Evolutionary conservation across 768 basidiomycete genomes (phyloP), one percentile per base, ranked within the genome.

Genomic region (Auriscalpium orientale): DNA sequence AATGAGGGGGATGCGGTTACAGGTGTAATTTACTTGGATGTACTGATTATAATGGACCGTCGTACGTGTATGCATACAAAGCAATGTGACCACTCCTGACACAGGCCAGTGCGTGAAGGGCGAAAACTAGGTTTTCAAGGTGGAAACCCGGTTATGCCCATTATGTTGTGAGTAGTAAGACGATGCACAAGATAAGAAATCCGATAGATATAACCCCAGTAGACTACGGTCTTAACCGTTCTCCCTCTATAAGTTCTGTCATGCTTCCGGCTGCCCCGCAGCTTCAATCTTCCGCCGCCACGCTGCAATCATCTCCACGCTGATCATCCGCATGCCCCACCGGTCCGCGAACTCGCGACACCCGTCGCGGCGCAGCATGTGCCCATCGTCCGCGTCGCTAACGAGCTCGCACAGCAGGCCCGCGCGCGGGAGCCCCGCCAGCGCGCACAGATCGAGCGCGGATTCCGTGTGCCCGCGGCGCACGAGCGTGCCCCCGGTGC

Each of bases 321-420:
- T 95, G 66, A 99, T 91, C 85, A 97, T 91, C 67, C 89, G 93
- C 54, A 98, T 66, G 9, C 91, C 89, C 87, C 89, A 94, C 21
- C 78, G 74, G 70, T 91, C 84, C 11, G 97, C 95, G 66, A 99
- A 98, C 38, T 82, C 79, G 59, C 92, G 79, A 66, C 95, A 95
- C 64, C 94, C 95, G 65, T 98, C 95, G 37, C 93, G 74, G 16
- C 95, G 76, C n/a, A 94, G 91, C 97, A 99, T 99, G 15, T 79
- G 84, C 0, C 97, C 97, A 62, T 80, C 72, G 13, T 79, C 80
- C 67, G 98, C 87, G 61, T 98, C 92, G 54, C 98, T 95, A 15
- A 98, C 94, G 38, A 98, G 74, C 69, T 99, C 97, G 67, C 97
- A 98, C 36, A 99, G 79, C 0, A 98, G 76, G 7, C 94, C 95